A percentile compares a stretch with the other conserved stretches of the same genome.
phyloP scores from a whole-genome alignment of 2,329 filamentous ascomycete species.

The Hortaea werneckii region DNA sequence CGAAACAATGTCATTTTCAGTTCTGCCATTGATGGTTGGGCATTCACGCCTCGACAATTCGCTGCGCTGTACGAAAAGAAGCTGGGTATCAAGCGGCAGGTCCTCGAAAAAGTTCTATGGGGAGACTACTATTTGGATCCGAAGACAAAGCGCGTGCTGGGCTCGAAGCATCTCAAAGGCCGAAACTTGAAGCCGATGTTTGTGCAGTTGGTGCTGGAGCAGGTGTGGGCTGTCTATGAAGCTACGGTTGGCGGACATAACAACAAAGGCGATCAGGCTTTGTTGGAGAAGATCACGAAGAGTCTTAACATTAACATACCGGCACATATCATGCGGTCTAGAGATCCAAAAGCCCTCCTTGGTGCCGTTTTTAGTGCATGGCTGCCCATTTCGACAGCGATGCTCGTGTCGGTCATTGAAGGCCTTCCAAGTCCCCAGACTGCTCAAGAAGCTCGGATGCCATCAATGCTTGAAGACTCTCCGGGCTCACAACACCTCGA shows the following conservation, averaged over 20 bases:
- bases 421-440: conserved; percentile 73
- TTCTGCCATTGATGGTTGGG: conserved; percentile 97
- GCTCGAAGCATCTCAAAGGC: conserved; percentile 85
- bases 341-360: conserved; percentile 73
- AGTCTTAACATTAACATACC: conserved; percentile 76
- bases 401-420: conserved; percentile 89
- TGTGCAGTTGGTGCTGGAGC: conserved; percentile 89
- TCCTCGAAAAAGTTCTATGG: conserved; percentile 92
- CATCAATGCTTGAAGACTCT: conserved; percentile 66
- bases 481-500: conserved; percentile 67
- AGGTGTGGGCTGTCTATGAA: conserved; percentile 91
- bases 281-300: conserved; percentile 92
- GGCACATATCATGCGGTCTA: conserved; percentile 71
- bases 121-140: conserved; percentile 94
- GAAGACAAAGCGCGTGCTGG: conserved; percentile 89
- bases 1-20: conserved; percentile 99
- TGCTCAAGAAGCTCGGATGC: conserved; percentile 72
- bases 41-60: conserved; percentile 92
- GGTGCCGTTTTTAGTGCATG: conserved; percentile 80
- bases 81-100: conserved; percentile 77
- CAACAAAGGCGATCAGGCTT: conserved; percentile 68
- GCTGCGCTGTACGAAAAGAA: conserved; percentile 92
- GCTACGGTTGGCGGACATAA: conserved; percentile 75
- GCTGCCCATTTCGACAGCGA: conserved; percentile 83
- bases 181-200: conserved; percentile 91